Evolutionary conservation across 2,329 filamentous ascomycete species (phyloP), one percentile per base, ranked within the genome.

Genomic region (Gnomoniopsis smithogilvyi): DNA sequence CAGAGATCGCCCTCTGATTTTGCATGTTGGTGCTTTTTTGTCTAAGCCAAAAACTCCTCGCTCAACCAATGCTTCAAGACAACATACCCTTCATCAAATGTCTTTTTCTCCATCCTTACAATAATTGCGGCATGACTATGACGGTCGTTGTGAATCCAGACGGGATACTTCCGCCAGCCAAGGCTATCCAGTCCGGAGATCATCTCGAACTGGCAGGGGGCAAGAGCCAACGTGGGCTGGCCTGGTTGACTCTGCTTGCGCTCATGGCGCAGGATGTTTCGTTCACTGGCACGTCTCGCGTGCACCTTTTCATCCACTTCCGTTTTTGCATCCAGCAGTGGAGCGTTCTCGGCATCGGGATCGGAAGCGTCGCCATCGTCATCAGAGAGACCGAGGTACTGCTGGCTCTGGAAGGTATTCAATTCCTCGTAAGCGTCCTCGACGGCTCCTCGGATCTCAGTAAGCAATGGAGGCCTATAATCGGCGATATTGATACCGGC

Each of bases 81-180:
- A 14, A 90, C 71, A 68, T 82, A 84, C 0, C 94, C 94, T 73
- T 98, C 93, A 2, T 82, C 78, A 66, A 92, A 96, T 0, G 73
- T 76, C 54, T 81, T 76, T 69, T 85, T 87, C 43, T 89, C 84
- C 59, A 79, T 84, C 41, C 94, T 83, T 38, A 96, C 87, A 63
- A 98, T 91, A 51, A 98, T 96, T 3, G 93, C 93, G 0, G 93
- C 94, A 72, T 98, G 94, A 61, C 85, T 91, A 70, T 96, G 91
- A n/a, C 80, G 76, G 56, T 86, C 81, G 6, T 92, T 89, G 64
- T 89, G 88, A 43, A 95, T 93, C 74, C 89, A 87, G 3, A 93
- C 84, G 1, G 81, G 84, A 64, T 84, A 87, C 70, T 88, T 89
- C 51, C 80, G 78, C 82, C 84, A 88, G 4, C 80, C 79, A 2